These are phyloP conservation scores for Hypoxylon trugodes DNA, from an alignment of 495 filamentous ascomycete genomes.

Conservation along the genomic window DNA sequence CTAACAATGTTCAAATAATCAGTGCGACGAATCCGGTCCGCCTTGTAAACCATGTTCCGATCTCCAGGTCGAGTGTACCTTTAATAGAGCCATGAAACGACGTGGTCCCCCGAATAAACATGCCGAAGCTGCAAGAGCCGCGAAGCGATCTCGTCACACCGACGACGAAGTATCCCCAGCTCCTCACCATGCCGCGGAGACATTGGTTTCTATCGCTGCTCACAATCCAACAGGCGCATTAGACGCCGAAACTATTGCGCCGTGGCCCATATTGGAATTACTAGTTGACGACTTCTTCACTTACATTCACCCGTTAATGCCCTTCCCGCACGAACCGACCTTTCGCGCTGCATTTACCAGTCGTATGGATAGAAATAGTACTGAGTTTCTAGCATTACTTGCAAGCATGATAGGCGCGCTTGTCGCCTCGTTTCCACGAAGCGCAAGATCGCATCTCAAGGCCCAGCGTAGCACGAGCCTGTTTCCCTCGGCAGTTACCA, in stretches of 20 bases:
- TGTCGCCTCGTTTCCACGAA: conserved; percentile 83
- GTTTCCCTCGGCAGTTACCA: conserved; percentile 72
- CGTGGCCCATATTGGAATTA: conserved; percentile 67
- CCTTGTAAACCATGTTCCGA: conserved; percentile 82
- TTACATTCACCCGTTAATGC: conserved; percentile 86
- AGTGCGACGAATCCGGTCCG: conserved; percentile 84
- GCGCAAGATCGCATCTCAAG: conserved; percentile 74
- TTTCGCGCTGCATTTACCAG: conserved; percentile 75
- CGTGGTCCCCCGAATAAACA: conserved; percentile 87
- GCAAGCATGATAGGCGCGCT: conserved; percentile 82
- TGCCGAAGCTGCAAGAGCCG: conserved; percentile 72
- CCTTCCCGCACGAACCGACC: conserved; percentile 86
- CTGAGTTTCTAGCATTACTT: conserved; percentile 76
- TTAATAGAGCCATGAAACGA: conserved; percentile 77
- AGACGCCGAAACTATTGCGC: conserved; percentile 78
- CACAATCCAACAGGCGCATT: conserved; percentile 45
- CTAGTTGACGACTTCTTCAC: conserved; percentile 90
- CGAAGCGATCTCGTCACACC: conserved; percentile 64
- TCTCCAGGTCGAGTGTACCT: conserved; percentile 85
- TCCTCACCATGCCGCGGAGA: conserved; percentile 61
- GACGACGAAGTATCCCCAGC: conserved; percentile 48
- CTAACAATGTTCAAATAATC: conserved; percentile 32
- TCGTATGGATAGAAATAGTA: conserved; percentile 73
- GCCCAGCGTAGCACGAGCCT: conserved; percentile 62
- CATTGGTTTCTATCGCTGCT: conserved; percentile 53